Base-by-base conservation (phyloP, 2,329 filamentous ascomycete species). In the Diaporthe citriasiana region DNA sequence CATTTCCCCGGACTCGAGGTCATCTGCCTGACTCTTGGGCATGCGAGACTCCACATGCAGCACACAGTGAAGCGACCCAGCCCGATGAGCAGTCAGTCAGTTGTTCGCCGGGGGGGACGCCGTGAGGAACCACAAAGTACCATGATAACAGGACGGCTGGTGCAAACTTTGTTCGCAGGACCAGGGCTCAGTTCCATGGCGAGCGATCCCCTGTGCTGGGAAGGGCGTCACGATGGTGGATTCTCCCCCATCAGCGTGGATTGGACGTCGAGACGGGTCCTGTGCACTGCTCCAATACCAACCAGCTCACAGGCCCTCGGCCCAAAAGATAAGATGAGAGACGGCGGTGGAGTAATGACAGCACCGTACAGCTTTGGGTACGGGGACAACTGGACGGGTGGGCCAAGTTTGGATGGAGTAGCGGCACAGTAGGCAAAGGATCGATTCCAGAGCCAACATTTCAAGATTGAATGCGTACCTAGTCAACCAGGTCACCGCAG, bases 341-440 rank as follows among this genome's bases (percentile, higher is more conserved):
- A 59, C 59, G 8, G 50, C 65, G 57, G 70, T 73, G 73, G 70
- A 63, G 70, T 45, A n/a, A 74, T 74, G 73, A 74, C 73, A 74
- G 70, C 73, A 74, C 70, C 63, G 60, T 69, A 72, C 73, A 74
- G 66, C 35, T 53, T 17, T 70, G 69, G 38, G 22, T 17, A 35
- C 27, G 70, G 60, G 60, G 50, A 42, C 47, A 45, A 38, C 59
- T 55, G 60, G 59, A 42, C 70, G 51, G 38, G 63, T 50, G 40
- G 57, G 27, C 71, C 51, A 69, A 38, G 35, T 53, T 68, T 72
- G 38, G 59, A 38, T 42, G 59, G 45, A 65, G 30, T 25, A n/a
- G 57, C 60, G 22, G 25, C 40, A 70, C 50, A 22, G 51, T 55
- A n/a, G 51, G 25, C 65, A 55, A 56, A 38, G 50, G 66, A 56